Evolutionary conservation across 257 asterid species (phyloP), one percentile per base, ranked within the genome.

Genomic region (Solanum dulcamara): DNA sequence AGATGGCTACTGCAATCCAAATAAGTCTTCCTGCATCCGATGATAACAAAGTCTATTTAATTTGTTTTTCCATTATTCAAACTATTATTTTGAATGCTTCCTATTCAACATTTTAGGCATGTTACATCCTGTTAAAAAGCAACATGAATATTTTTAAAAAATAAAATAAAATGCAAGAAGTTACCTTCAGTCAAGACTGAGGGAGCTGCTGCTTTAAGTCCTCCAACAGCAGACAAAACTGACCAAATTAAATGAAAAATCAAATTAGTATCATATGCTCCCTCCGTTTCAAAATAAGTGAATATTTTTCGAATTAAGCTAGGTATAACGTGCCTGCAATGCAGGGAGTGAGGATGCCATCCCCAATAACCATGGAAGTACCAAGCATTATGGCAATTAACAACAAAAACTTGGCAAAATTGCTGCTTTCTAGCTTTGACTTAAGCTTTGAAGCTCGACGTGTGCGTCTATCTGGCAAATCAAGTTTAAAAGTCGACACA

Each of bases 321-420:
- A 60, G 14, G 28, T 11, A n/a, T n/a, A 3, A 53, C 60, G 0
- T 53, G 60, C 60, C 60, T 53, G 60, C 24, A 53, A 53, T 53
- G 60, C 60, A 53, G 0, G 98, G 97, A 85, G 97, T 93, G 51
- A 94, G 93, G 28, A 93, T 85, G 0, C 97, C 98, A 86, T 93
- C 98, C 37, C 97, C 98, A 38, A 95, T 94, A 10, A 95, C 94
- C 98, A 95, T 95, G 28, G 98, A 90, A 85, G 98, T 95, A 24
- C 95, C 97, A 1, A 94, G 93, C 87, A 93, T 92, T 40, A 95
- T 91, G 22, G 90, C 90, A 9, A 94, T 83, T 37, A 92, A 30
- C 7, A 94, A 83, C 4, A 89, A 40, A 20, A 85, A 32, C 86
- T 91, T 92, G 0, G 88, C 88, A 7, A 82, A 64, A 4, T 64